These are phyloP conservation scores for Excoecaria cochinchinensis DNA, from an alignment of 345 rosid genomes.

Conservation along the genomic window DNA sequence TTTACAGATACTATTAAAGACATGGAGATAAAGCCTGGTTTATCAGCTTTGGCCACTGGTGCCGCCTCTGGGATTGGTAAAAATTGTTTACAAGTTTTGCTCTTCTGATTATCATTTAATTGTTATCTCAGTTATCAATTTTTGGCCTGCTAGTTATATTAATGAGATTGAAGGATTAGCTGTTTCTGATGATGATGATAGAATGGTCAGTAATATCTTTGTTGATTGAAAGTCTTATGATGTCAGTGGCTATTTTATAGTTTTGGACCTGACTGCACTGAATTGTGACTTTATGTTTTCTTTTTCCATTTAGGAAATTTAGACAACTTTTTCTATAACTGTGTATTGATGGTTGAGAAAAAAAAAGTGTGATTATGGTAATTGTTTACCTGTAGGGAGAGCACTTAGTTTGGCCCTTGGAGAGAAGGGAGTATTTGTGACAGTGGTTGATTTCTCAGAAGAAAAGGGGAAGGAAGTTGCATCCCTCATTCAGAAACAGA, in stretches of 20 bases:
- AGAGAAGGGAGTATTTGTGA: constrained; percentile 76
- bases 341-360: background rate
- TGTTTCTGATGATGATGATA: too few species aligned
- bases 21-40: constrained; percentile 88
- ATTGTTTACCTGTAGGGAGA: constrained; percentile 54
- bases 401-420: constrained; percentile 81
- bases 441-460: constrained; percentile 68
- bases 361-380: background rate
- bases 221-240: too few species aligned
- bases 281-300: too few species aligned
- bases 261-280: too few species aligned
- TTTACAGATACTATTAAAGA: background rate
- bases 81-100: background rate
- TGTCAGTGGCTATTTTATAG: too few species aligned
- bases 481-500: constrained; percentile 45
- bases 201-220: background rate
- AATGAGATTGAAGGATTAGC: too few species aligned
- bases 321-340: too few species aligned
- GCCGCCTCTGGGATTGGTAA: constrained; percentile 92
- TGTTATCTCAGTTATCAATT: background rate
- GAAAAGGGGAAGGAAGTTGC: constrained; percentile 71
- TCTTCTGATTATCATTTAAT: background rate
- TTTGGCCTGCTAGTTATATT: background rate
- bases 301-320: too few species aligned
- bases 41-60: constrained; percentile 90